Evolutionary conservation across 768 basidiomycete species (phyloP), one percentile per base, ranked within the genome.

Genomic region (Pisolithus tinctorius): DNA sequence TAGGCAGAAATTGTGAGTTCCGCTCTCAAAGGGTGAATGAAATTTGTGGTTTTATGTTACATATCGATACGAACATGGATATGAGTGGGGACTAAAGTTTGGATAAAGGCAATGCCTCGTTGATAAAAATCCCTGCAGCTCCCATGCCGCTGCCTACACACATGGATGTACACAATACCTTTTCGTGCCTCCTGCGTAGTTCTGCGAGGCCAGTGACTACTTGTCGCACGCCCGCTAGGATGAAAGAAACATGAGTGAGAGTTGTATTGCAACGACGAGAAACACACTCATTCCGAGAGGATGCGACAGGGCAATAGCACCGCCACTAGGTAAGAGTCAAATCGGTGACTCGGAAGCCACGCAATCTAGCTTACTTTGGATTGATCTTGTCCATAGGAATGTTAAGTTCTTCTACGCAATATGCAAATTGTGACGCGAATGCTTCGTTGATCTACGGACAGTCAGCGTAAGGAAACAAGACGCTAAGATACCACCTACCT

Each of bases 341-440:
- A 9, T 57, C 56, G 51, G 27, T 17, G 1, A 41, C 27, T 20
- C 20, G 20, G 4, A 48, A 14, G 27, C 4, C 7, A 8, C 6
- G 45, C 20, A 23, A 27, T 48, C 27, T 25, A 53, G 72, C 78
- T 69, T 73, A 82, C 88, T 91, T 84, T 45, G 88, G 82, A 63
- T 96, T 96, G 60, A 93, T 84, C 67, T 84, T 93, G 58, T 82
- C 78, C 16, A 87, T 82, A 2, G 85, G 81, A 42, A 95, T 75
- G 26, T 76, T 72, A 25, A 94, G 76, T 60, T 90, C 74, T 60
- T 94, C 86, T 7, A 94, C 82, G 48, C 89, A 93, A 69, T 93
- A 87, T n/a, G 88, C 89, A 53, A 91, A 94, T 63, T 95, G 93
- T 1, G 89, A 93, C 0, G 91, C 92, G 54, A 94, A 95, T 0